These are phyloP conservation scores for Metahyphopichia silvanorum DNA, from an alignment of 805 yeast species.

Conservation along the genomic window DNA sequence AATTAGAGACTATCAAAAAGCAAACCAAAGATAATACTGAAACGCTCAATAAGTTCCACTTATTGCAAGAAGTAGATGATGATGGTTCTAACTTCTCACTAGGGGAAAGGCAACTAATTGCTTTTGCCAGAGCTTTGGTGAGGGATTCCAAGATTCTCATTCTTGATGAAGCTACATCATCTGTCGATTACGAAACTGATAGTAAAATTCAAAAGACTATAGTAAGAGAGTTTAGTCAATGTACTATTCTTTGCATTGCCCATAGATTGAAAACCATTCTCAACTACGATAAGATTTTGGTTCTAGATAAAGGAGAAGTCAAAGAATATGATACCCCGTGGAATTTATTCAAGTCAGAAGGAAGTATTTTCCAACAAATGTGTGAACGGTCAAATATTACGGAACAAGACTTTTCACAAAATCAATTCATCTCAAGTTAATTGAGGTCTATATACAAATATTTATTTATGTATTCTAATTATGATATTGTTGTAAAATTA, in stretches of 20 bases:
- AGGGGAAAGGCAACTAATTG: conserved; percentile 76
- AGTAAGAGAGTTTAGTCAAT: conserved; percentile 60
- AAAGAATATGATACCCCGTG: conserved; percentile 76
- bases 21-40: conserved; percentile 21
- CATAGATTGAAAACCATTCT: conserved; percentile 77
- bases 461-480: neutral
- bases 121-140: conserved; percentile 81
- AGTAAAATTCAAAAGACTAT: conserved; percentile 73
- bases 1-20: conserved; percentile 19
- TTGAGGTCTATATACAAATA: too few species aligned
- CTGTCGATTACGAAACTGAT: conserved; percentile 86
- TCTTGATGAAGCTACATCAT: conserved; percentile 79
- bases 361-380: conserved; percentile 65
- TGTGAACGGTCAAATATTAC: conserved; percentile 51
- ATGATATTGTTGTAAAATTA: neutral
- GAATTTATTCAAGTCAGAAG: conserved; percentile 50
- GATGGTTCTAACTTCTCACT: conserved; percentile 72
- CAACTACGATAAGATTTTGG: conserved; percentile 74
- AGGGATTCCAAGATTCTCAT: conserved; percentile 74
- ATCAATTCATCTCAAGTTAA: too few species aligned
- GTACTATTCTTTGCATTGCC: conserved; percentile 85
- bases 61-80: conserved; percentile 52
- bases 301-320: conserved; percentile 76
- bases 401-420: conserved; percentile 37
- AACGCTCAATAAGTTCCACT: conserved; percentile 36